phyloP scores from a whole-genome alignment of 495 filamentous ascomycete species.

The Penicillium canescens region DNA sequence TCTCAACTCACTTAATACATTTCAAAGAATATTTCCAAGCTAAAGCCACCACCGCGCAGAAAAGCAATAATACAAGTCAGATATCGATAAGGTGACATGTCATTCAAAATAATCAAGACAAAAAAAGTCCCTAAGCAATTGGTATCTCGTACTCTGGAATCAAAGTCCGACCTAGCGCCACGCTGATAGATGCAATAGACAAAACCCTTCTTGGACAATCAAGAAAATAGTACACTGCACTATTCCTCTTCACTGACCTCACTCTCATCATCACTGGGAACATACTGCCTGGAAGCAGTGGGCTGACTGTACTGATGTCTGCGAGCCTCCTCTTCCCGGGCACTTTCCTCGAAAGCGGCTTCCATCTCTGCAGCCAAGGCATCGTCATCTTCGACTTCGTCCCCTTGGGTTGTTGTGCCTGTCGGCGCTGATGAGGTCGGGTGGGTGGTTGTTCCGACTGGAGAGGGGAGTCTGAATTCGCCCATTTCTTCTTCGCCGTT shows the following conservation, averaged over 20 bases:
- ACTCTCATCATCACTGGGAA: slow-evolving; percentile 48
- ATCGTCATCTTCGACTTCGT: slow-evolving; percentile 43
- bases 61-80: too few species aligned
- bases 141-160: slow-evolving; percentile 5
- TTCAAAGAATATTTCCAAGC: too few species aligned
- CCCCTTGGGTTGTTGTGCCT: slow-evolving; percentile 13
- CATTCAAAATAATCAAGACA: neutral
- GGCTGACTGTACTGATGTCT: slow-evolving; percentile 33
- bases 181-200: slow-evolving; percentile 11
- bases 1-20: too few species aligned
- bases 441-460: slow-evolving; percentile 25
- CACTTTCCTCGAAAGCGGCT: slow-evolving; percentile 47
- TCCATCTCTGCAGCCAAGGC: slow-evolving; percentile 49
- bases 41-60: too few species aligned
- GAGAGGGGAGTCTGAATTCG: slow-evolving; percentile 41
- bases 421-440: slow-evolving; percentile 9
- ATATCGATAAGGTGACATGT: too few species aligned
- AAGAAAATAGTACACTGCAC: too few species aligned
- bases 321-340: slow-evolving; percentile 38
- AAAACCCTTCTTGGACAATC: neutral
- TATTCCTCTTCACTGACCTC: slow-evolving; percentile 53
- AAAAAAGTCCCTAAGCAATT: neutral
- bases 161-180: slow-evolving; percentile 8
- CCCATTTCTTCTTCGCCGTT: slow-evolving; percentile 44
- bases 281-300: slow-evolving; percentile 31